Evolutionary conservation across 2,329 filamentous ascomycete genomes (phyloP).

Genomic region (Penicillium sp.): DNA sequence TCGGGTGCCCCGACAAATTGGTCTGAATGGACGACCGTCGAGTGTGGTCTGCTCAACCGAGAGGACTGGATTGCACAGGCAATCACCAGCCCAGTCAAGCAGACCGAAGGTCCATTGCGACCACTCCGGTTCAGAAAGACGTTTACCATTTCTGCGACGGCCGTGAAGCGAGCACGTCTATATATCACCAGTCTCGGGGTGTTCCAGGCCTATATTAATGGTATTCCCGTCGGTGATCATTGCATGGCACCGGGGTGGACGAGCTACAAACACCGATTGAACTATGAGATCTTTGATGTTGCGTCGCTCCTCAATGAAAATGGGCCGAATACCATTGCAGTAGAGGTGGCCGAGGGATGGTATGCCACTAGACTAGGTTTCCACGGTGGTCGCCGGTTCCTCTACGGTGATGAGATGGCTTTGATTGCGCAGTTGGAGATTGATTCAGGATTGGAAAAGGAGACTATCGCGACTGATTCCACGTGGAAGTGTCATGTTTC

Average conservation of each 20-base stretch:
- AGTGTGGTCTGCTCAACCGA: conserved; percentile 3
- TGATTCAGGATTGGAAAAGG: conserved; percentile 16
- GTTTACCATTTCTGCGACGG: neutral
- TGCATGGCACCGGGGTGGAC: conserved; percentile 24
- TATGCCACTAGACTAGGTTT: conserved; percentile 41
- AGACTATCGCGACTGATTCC: conserved; percentile 22
- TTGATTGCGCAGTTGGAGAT: conserved; percentile 38
- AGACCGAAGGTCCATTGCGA: conserved; percentile 9
- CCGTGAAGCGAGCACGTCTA: conserved; percentile 3
- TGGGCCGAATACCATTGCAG: conserved; percentile 46
- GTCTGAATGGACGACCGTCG: conserved; percentile 8
- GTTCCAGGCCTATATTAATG: conserved; percentile 11
- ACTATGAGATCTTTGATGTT: conserved; percentile 59
- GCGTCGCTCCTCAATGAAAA: conserved; percentile 41
- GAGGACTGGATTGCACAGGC: conserved; percentile 8
- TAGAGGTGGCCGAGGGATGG: conserved; percentile 57
- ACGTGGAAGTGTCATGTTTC: conserved; percentile 31
- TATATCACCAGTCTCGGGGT: conserved; percentile 14
- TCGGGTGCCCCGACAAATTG: neutral
- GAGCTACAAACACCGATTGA: conserved; percentile 1
- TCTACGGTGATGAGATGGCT: conserved; percentile 34
- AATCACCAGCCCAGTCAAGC: conserved; percentile 1
- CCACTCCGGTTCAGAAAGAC: conserved; percentile 6
- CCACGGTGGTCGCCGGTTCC: conserved; percentile 13
- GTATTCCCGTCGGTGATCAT: conserved; percentile 6